Evolutionary conservation across 768 basidiomycete species (phyloP), one percentile per base, ranked within the genome.

Genomic region (Agrocybe praecox): DNA sequence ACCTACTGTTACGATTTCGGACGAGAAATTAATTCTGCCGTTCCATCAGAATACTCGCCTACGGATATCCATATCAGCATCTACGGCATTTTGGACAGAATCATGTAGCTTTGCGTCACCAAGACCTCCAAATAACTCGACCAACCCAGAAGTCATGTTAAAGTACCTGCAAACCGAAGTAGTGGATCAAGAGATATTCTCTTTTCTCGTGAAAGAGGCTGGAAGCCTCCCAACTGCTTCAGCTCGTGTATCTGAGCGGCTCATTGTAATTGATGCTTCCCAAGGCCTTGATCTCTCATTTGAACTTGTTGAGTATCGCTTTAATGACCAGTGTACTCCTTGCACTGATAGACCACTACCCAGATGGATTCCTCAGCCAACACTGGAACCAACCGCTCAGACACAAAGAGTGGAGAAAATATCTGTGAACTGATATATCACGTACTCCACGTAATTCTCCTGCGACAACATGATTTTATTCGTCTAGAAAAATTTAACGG

Each of bases 101-200:
- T 62, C 66, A 4, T 70, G 70, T 6, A 71, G 74, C 17, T 66
- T 62, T 46, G 59, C 51, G 36, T 61, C 64, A 4, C 59, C 64
- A 6, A 72, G 72, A 33, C 45, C 55, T 11, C 46, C 57, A 19
- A 47, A 65, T 9, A 72, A 77, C 21, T 59, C 74, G 9, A 61
- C 62, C 0, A 73, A 78, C 2, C 67, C 89, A 14, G 81, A 90
- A 33, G 76, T 67, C 1, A 75, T 79, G 9, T 74, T 94, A 33
- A 75, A 72, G 56, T 69, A 69, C 22, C 88, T 87, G 1, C 91
- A 93, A 65, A 78, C 76, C 51, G 92, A 93, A 67, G 76, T 87
- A 14, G 80, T 92, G 6, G 90, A 94, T 54, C 87, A 89, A 65
- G 92, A 94, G 65, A 87, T 94, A 36, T 94, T 92, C 60, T 75